Percentiles rank a stretch among this genome's conserved stretches.
Evolutionary conservation across 208 protist species (phyloP).

Genomic region (Leishmania aethiopica): DNA sequence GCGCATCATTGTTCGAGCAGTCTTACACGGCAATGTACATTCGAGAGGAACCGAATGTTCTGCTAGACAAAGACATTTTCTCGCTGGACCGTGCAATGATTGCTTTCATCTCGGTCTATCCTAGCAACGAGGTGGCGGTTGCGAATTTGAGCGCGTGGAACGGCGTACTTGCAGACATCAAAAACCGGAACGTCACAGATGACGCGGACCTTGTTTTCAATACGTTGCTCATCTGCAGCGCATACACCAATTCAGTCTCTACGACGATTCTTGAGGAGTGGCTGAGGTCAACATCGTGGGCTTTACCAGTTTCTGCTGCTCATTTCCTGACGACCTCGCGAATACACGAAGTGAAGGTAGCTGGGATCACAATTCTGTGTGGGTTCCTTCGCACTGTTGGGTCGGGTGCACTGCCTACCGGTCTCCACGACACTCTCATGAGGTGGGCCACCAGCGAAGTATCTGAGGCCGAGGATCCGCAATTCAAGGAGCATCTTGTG

Average conservation of each 20-base stretch:
- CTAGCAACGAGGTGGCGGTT: conserved; percentile 43
- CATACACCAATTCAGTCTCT: conserved; percentile 58
- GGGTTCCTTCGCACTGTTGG: conserved; percentile 49
- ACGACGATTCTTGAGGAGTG: conserved; percentile 49
- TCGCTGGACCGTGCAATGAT: conserved; percentile 73
- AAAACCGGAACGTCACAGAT: conserved; percentile 52
- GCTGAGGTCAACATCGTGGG: conserved; percentile 43
- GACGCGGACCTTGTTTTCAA: conserved; percentile 66
- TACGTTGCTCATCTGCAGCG: conserved; percentile 51
- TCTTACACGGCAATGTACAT: conserved; percentile 69
- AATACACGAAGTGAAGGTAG: conserved; percentile 35
- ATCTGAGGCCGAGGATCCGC: conserved; percentile 47
- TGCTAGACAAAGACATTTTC: conserved; percentile 88
- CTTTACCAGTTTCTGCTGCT: conserved; percentile 38
- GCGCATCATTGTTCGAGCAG: conserved; percentile 62
- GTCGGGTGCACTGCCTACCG: conserved; percentile 39
- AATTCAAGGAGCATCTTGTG: conserved; percentile 41
- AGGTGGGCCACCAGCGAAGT: conserved; percentile 30
- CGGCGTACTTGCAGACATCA: conserved; percentile 59
- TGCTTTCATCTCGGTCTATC: conserved; percentile 43
- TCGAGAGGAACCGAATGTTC: conserved; percentile 50
- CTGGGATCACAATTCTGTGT: conserved; percentile 49
- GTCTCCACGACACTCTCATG: conserved; percentile 45
- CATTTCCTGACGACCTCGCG: conserved; percentile 46
- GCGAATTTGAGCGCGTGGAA: conserved; percentile 59